phyloP scores from a whole-genome alignment of 768 basidiomycete genomes.

The Cyathus striatus region DNA sequence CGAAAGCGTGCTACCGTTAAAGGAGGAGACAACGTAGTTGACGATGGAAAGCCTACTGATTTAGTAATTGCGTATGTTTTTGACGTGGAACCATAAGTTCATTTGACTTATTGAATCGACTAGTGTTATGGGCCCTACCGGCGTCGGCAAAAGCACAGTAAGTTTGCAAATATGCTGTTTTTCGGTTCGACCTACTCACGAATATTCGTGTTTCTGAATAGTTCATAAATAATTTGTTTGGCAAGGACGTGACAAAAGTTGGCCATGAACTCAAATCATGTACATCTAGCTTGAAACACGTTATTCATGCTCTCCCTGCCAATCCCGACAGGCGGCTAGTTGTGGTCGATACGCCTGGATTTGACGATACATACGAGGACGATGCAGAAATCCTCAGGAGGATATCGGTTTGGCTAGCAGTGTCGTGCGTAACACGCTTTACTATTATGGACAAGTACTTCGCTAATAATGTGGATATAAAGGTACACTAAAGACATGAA shows the following conservation, averaged over 20 bases:
- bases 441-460: not conserved
- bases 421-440: conserved; percentile 1
- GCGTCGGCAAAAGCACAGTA: not conserved
- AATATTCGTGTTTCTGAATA: not conserved
- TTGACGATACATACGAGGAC: not conserved
- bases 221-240: not conserved
- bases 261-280: not conserved
- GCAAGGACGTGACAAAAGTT: not conserved
- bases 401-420: not conserved
- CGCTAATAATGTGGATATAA: not conserved
- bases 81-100: not conserved
- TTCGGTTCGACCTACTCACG: not conserved
- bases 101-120: not conserved
- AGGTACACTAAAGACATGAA: not conserved
- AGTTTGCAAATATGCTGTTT: not conserved
- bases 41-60: not conserved
- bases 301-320: not conserved
- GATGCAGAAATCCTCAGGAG: not conserved
- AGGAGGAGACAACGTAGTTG: not conserved
- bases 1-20: not conserved
- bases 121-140: not conserved
- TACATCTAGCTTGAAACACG: not conserved
- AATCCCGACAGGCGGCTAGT: not conserved
- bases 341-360: conserved; percentile 1
- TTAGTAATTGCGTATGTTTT: not conserved